These are phyloP conservation scores for Lycium ferocissimum DNA, from an alignment of 257 asterid genomes.

Conservation along the genomic window DNA sequence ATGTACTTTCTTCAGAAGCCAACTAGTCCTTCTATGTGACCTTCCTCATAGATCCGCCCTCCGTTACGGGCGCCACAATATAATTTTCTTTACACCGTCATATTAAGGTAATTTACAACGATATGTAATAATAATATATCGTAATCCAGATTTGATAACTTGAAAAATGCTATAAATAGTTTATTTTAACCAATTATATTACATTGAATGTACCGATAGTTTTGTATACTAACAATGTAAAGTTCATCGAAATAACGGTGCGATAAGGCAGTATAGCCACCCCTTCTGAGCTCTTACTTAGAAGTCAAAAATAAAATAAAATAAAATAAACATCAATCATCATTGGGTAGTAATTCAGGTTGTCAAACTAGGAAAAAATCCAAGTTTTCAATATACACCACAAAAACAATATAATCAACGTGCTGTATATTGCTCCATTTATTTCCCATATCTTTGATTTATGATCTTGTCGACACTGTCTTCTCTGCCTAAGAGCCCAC, in stretches of 20 bases:
- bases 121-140: background rate
- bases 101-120: background rate
- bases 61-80: no score
- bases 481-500: background rate
- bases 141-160: background rate
- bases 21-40: no score
- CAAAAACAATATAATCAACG: background rate
- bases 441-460: background rate
- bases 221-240: background rate
- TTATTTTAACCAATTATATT: background rate
- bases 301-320: background rate
- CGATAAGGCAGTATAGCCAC: background rate
- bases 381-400: background rate
- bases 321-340: background rate
- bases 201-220: background rate
- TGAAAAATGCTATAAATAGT: background rate
- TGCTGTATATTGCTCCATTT: background rate
- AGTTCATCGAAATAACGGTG: background rate
- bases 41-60: background rate
- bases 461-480: background rate
- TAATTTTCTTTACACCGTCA: background rate
- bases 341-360: background rate
- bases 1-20: no score
- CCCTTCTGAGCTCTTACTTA: background rate
- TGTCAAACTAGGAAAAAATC: constrained; percentile 1